These are phyloP conservation scores for Hypoxylon sp. DNA, from an alignment of 2,329 filamentous ascomycete genomes.

Conservation along the genomic window DNA sequence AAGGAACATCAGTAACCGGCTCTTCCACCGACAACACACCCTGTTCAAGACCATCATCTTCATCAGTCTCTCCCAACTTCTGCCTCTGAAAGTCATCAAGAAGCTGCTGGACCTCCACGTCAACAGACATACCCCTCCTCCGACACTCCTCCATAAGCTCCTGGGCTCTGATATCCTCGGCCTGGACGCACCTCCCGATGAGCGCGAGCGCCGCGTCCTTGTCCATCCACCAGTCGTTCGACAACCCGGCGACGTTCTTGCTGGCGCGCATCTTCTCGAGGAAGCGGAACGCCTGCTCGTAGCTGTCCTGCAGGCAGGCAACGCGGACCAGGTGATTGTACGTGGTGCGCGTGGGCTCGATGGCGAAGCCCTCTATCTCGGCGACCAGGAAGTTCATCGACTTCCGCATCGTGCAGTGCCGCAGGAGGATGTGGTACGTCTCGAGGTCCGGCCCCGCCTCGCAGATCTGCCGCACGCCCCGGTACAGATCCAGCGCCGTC, in stretches of 20 bases:
- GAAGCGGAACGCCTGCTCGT: conserved; percentile 48
- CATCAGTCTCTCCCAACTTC: too few relatives aligned
- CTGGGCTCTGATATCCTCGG: conserved; percentile 47
- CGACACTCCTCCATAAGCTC: conserved; percentile 46
- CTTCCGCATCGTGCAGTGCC: conserved; percentile 39
- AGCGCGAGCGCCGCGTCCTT: conserved; percentile 46
- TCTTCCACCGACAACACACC: too few relatives aligned
- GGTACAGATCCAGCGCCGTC: conserved; percentile 50
- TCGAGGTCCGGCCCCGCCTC: conserved; percentile 46
- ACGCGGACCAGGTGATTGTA: conserved; percentile 48
- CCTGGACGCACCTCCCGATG: conserved; percentile 46
- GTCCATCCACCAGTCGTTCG: conserved; percentile 46
- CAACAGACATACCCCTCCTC: conserved; percentile 40
- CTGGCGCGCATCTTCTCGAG: conserved; percentile 41
- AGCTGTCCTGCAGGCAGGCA: conserved; percentile 45
- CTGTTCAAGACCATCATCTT: too few relatives aligned
- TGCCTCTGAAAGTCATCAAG: conserved; percentile 18
- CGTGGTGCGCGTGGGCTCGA: conserved; percentile 44
- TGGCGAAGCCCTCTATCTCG: conserved; percentile 50
- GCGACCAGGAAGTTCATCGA: conserved; percentile 47
- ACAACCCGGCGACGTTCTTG: conserved; percentile 20
- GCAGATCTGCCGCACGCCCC: conserved; percentile 49
- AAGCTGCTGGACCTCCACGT: conserved; percentile 40
- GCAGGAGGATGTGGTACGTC: conserved; percentile 50
- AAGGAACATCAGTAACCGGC: too few relatives aligned